phyloP scores from a whole-genome alignment of 2,329 filamentous ascomycete species.

The Tolypocladium tundrense region DNA sequence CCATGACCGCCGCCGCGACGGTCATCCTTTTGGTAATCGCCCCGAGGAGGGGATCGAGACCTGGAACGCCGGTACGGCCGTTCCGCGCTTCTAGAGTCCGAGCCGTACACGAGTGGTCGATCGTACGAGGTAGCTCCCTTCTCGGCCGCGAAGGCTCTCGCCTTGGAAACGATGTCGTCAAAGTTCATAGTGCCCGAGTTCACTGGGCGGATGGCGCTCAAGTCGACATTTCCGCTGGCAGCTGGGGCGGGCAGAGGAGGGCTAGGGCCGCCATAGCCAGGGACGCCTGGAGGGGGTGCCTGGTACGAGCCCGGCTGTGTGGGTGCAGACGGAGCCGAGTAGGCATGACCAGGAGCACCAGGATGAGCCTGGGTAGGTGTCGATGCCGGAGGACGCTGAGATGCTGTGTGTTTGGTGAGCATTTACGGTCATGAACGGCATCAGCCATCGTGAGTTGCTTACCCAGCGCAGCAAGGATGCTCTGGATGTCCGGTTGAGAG shows the following conservation, averaged over 20 bases:
- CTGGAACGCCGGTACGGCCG: slow-evolving; percentile 54
- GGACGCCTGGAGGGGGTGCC: slow-evolving; percentile 23
- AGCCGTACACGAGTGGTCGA: slow-evolving; percentile 36
- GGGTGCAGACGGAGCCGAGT: slow-evolving; percentile 26
- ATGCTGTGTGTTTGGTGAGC: slow-evolving; percentile 19
- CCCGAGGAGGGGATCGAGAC: slow-evolving; percentile 66
- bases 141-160: slow-evolving; percentile 70
- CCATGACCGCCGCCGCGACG: slow-evolving; percentile 54
- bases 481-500: slow-evolving; percentile 30
- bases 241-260: slow-evolving; percentile 57
- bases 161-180: slow-evolving; percentile 74
- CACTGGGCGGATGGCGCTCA: slow-evolving; percentile 69
- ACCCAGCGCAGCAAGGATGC: slow-evolving; percentile 39
- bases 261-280: slow-evolving; percentile 24
- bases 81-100: slow-evolving; percentile 22
- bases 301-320: slow-evolving; percentile 24
- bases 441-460: slow-evolving; percentile 12
- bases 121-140: slow-evolving; percentile 61
- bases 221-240: slow-evolving; percentile 65
- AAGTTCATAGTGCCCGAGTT: slow-evolving; percentile 76
- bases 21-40: slow-evolving; percentile 70
- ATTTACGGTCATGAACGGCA: not conserved
- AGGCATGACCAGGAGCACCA: slow-evolving; percentile 24
- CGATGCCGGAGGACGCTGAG: slow-evolving; percentile 31
- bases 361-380: slow-evolving; percentile 33